phyloP scores from a whole-genome alignment of 202 grass and related monocot species.

The Schoenoplectus tabernaemontani region DNA sequence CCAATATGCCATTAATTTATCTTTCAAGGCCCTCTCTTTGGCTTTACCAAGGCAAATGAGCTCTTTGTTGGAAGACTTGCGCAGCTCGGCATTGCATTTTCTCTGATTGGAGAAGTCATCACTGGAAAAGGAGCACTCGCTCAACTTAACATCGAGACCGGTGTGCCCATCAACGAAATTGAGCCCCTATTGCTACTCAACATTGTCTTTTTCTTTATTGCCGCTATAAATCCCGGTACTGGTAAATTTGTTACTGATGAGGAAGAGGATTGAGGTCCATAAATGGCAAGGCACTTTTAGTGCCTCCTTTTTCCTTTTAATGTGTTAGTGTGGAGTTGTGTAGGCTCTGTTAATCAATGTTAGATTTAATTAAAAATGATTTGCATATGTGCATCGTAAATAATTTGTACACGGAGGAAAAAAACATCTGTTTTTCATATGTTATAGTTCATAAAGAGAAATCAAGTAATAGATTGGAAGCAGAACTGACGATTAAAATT shows the following conservation, averaged over 20 bases:
- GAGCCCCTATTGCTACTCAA: conserved; percentile 93
- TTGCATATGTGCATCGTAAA: background rate
- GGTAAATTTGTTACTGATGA: conserved; percentile 72
- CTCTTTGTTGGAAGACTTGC: conserved; percentile 95
- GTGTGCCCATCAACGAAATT: conserved; percentile 88
- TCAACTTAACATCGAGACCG: conserved; percentile 97
- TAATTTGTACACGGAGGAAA: conserved; percentile 6
- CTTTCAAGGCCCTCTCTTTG: conserved; percentile 70
- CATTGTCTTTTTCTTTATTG: conserved; percentile 92
- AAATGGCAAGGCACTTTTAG: background rate
- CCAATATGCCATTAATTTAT: conserved; percentile 6
- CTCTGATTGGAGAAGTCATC: conserved; percentile 93
- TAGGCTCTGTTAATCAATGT: conserved; percentile 10
- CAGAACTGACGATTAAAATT: no score
- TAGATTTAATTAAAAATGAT: conserved; percentile 15
- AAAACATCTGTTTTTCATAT: background rate
- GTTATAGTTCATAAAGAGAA: no score
- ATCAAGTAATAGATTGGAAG: no score
- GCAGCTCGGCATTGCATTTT: conserved; percentile 94
- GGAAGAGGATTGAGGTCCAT: conserved; percentile 31
- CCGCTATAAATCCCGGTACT: conserved; percentile 81
- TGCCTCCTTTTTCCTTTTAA: background rate
- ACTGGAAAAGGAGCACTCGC: conserved; percentile 94
- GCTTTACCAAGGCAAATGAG: conserved; percentile 98
- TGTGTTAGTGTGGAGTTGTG: background rate